Conservation (phyloP, 2,329 filamentous ascomycete genomes). For the Ophiostoma novo-ulmi region DNA sequence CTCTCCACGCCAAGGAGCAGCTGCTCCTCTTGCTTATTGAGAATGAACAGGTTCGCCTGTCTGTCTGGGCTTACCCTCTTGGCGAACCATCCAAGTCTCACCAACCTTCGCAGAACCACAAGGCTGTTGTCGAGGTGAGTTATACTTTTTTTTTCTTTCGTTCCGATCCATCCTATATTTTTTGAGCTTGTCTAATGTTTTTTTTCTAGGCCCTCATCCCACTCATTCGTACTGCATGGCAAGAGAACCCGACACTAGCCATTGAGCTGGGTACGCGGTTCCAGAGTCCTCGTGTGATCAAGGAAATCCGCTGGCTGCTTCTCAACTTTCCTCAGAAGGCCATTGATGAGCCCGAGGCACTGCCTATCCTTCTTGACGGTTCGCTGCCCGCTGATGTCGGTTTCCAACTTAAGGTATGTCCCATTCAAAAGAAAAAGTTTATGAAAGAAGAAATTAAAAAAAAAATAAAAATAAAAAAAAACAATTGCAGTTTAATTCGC, state of each 20-base stretch:
- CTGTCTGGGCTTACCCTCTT: slow-evolving; percentile 85
- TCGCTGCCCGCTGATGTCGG: slow-evolving; percentile 72
- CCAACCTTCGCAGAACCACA: slow-evolving; percentile 39
- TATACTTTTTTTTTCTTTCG: not conserved
- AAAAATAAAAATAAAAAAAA: too few relatives aligned
- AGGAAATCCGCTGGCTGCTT: slow-evolving; percentile 73
- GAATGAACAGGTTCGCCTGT: slow-evolving; percentile 76
- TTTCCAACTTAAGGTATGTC: slow-evolving; percentile 71
- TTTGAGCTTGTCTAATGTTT: not conserved
- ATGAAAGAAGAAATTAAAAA: too few relatives aligned
- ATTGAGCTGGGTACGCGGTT: slow-evolving; percentile 79
- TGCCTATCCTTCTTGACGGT: slow-evolving; percentile 75
- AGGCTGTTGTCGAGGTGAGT: slow-evolving; percentile 33
- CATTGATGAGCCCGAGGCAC: slow-evolving; percentile 71
- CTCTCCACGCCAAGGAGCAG: slow-evolving; percentile 72
- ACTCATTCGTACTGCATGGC: slow-evolving; percentile 78
- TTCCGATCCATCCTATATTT: not conserved
- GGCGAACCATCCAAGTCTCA: slow-evolving; percentile 49
- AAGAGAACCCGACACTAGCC: slow-evolving; percentile 78
- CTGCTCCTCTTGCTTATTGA: slow-evolving; percentile 75
- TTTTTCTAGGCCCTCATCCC: slow-evolving; percentile 43
- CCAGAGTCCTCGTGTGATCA: slow-evolving; percentile 64
- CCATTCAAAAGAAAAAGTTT: too few relatives aligned
- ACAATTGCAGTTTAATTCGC: slow-evolving; percentile 9
- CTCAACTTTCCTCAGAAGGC: slow-evolving; percentile 80